Percentiles rank a stretch among this genome's conserved stretches.
Conservation (phyloP, 345 rosid genomes). For the Clausena lansium region DNA sequence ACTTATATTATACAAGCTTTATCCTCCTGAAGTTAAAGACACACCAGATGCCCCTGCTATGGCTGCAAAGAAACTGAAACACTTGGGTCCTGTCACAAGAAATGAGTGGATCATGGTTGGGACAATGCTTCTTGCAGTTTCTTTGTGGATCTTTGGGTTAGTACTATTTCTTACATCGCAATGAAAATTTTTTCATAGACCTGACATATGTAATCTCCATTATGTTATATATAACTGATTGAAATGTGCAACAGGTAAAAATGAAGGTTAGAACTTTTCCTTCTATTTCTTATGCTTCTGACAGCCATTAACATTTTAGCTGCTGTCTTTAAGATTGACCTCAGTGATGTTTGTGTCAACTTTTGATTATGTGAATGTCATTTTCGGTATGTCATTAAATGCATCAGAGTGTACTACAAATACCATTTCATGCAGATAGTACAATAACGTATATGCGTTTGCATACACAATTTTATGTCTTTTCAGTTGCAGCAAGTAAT, state of each 20-base stretch:
- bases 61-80: conserved; percentile 72
- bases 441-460: background rate
- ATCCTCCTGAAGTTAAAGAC: conserved; percentile 94
- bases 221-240: background rate
- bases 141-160: conserved; percentile 92
- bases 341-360: background rate
- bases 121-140: conserved; percentile 92
- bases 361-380: background rate
- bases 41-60: conserved; percentile 95
- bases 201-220: background rate
- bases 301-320: background rate
- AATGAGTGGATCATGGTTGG: conserved; percentile 91
- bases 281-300: background rate
- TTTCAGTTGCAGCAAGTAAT: background rate
- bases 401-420: background rate
- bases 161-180: conserved; percentile 11
- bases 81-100: conserved; percentile 81
- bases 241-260: background rate
- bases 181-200: background rate
- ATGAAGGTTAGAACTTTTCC: background rate
- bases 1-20: conserved; percentile 69
- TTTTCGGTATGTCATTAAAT: background rate
- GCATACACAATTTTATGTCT: background rate
- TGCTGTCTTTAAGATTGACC: background rate
- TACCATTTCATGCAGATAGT: background rate